Evolutionary conservation across 2,329 filamentous ascomycete genomes (phyloP), one percentile per base, ranked within the genome.

Genomic region (Arthrobotrys sinensis): DNA sequence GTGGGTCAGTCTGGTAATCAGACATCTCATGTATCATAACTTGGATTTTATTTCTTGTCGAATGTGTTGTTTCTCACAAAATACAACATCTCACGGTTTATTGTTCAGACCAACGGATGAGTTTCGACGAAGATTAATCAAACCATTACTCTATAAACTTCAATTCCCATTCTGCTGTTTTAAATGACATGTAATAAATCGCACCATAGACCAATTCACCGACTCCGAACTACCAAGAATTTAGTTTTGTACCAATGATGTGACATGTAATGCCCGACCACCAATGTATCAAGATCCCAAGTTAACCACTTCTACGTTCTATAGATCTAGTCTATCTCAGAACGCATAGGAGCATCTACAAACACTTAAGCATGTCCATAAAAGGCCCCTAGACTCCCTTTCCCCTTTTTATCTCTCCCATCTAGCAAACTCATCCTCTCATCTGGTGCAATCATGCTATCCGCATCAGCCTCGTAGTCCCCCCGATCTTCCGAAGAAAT

Each of bases 391-490:
- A 76, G 24, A 14, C 48, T 65, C 12, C 60, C 40, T 19, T 70
- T 76, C 1, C 72, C 72, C 16, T 76, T 76, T 24, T 55, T 52
- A 16, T 28, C 50, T 0, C 38, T 28, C 19, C 28, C 32, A 38
- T 70, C 52, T 14, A 76, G 36, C 19, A 76, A 46, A 34, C 65
- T 52, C 65, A 76, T 70, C 14, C 72, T 24, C 32, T 76, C 72
- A 52, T 76, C 72, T 3, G 72, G 72, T n/a, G 72, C 72, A 21
- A 76, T 46, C 72, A 76, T 65, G 14, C 72, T 76, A 16, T 76
- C 72, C 14, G 34, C 57, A 62, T 70, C 72, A 5, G 21, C 72
- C 45, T 65, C 57, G 12, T 76, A 76, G 5, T 57, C 32, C n/a
- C 66, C 72, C 5, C 52, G 36, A 24, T 76, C 65, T 43, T 76